Conservation (phyloP, 108 stramenopile species). For the Schizochytrium sp. region DNA sequence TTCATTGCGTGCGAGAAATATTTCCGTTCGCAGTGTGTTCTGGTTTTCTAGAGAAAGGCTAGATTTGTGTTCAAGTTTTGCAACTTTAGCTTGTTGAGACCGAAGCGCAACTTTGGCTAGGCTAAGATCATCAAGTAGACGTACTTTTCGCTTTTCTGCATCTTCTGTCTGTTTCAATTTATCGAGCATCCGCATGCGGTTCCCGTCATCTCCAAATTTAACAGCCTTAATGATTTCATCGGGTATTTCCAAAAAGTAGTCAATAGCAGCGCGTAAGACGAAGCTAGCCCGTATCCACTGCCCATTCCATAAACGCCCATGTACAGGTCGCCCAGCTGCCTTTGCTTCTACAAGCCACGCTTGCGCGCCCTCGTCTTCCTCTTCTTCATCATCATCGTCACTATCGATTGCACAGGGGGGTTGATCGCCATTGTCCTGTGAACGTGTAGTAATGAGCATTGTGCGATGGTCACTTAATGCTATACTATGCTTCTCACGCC, state of each 20-base stretch:
- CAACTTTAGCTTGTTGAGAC: slow-evolving; percentile 15
- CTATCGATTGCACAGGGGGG: neutral
- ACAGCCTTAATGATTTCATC: slow-evolving; percentile 44
- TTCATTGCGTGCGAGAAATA: slow-evolving; percentile 44
- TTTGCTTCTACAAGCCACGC: slow-evolving; percentile 1
- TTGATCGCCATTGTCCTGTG: neutral
- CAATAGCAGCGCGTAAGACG: neutral
- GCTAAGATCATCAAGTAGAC: neutral
- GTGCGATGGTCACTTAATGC: neutral
- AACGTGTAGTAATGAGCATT: neutral
- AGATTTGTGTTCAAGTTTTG: slow-evolving; percentile 34
- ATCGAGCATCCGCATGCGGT: slow-evolving; percentile 21
- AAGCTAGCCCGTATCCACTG: neutral
- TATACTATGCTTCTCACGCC: neutral
- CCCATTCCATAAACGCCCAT: neutral
- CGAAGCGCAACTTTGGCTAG: neutral
- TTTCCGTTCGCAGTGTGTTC: slow-evolving; percentile 5
- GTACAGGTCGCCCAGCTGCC: neutral
- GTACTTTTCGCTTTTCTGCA: neutral
- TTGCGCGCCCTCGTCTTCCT: slow-evolving; percentile 2
- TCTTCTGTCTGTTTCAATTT: neutral
- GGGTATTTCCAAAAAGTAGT: neutral
- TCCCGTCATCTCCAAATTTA: slow-evolving; percentile 47
- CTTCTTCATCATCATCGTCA: slow-evolving; percentile 14
- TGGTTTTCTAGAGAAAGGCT: neutral